Percentiles rank a stretch among this genome's conserved stretches.
These are phyloP conservation scores for Dissophora globulifera DNA, from an alignment of 192 early-diverging fungal species.

Conservation along the genomic window DNA sequence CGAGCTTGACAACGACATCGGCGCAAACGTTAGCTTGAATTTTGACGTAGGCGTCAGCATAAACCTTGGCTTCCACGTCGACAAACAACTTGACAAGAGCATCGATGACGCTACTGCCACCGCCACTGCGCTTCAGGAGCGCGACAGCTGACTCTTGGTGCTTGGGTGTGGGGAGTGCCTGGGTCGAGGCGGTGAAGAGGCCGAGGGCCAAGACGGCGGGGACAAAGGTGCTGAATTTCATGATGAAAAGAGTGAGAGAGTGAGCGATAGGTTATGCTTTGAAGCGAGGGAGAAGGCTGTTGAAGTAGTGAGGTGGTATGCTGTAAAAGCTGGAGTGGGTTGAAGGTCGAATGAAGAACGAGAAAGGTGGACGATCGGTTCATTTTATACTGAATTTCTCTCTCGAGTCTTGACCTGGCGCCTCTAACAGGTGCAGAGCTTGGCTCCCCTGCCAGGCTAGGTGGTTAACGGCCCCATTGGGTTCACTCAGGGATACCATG, in stretches of 20 bases:
- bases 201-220: conserved; percentile 37
- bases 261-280: no score
- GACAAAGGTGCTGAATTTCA: conserved; percentile 33
- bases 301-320: no score
- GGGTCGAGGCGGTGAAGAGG: conserved; percentile 34
- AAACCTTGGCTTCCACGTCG: conserved; percentile 8
- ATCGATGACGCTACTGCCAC: conserved; percentile 1
- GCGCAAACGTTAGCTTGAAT: conserved; percentile 24
- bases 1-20: conserved; percentile 22
- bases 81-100: conserved; percentile 28
- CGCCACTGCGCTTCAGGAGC: conserved; percentile 35
- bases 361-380: no score
- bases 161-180: conserved; percentile 24
- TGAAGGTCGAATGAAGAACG: no score
- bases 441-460: no score
- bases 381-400: no score
- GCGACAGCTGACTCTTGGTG: conserved; percentile 14
- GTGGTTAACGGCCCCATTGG: no score
- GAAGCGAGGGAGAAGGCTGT: no score
- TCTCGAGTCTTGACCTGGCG: no score
- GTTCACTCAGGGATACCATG: no score
- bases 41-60: conserved; percentile 20
- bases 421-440: no score
- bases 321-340: no score
- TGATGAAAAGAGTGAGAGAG: neutral